Percentiles rank a stretch among this genome's conserved stretches.
phyloP scores from a whole-genome alignment of 495 filamentous ascomycete genomes.

The Podospora didyma region DNA sequence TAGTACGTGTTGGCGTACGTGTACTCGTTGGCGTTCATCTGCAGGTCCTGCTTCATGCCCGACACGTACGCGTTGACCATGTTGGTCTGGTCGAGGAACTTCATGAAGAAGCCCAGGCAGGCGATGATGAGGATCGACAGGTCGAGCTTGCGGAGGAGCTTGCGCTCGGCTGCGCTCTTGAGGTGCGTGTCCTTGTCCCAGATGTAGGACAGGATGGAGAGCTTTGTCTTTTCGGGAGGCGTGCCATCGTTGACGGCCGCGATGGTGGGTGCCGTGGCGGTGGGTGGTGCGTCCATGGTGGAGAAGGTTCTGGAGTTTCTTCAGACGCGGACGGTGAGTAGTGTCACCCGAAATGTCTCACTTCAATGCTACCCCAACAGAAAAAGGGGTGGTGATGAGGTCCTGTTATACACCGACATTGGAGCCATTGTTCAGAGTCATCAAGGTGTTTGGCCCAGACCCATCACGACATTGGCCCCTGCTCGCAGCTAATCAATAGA shows the following conservation, averaged over 20 bases:
- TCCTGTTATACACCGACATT: too few species aligned
- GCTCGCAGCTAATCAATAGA: too few species aligned
- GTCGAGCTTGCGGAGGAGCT: conserved; percentile 44
- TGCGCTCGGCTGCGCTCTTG: conserved; percentile 31
- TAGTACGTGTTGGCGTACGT: conserved; percentile 47
- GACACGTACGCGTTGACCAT: conserved; percentile 38
- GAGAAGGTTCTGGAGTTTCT: neutral
- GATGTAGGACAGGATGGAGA: conserved; percentile 4
- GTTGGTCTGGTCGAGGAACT: conserved; percentile 42
- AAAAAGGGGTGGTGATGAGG: too few species aligned
- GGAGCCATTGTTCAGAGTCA: neutral
- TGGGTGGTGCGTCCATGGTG: neutral
- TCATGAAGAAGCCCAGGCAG: conserved; percentile 44
- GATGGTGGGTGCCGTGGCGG: neutral
- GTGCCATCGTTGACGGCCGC: neutral
- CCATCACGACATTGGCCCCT: too few species aligned
- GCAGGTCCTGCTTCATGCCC: conserved; percentile 35
- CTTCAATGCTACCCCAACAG: too few species aligned
- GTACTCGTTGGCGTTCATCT: conserved; percentile 44
- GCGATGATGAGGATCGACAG: conserved; percentile 32
- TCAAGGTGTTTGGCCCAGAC: neutral
- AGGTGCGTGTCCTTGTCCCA: conserved; percentile 13
- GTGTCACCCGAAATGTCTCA: too few species aligned
- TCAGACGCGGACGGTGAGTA: neutral
- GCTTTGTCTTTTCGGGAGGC: neutral